Base-by-base conservation (phyloP, 768 basidiomycete genomes). In the Pisolithus tinctorius region DNA sequence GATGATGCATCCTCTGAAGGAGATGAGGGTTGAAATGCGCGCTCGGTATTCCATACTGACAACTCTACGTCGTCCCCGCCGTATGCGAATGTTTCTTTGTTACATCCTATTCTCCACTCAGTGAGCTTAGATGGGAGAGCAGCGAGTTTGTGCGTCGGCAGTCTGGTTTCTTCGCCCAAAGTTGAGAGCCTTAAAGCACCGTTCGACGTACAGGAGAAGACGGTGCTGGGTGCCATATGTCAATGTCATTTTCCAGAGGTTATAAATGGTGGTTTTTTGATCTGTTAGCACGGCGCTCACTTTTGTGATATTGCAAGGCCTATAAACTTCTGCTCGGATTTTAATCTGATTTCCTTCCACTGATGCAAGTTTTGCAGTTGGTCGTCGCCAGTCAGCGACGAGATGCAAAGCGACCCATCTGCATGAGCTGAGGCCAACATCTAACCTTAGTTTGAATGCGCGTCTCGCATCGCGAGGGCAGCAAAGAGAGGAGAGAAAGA, bases 11-110 rank as follows among this genome's bases (percentile, higher is more conserved):
- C 44, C 17, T 59, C 46, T 2, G 60, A 23, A 20, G 58, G 45
- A 3, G 64, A 52, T 8, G 64, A 20, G 25, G 66, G 29, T 44
- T 62, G 54, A 63, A 79, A 73, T 67, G 88, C 62, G 66, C 74
- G 58, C 59, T 90, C 84, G 6, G 78, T 76, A 60, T 86, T 72
- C 91, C 91, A 93, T 3, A 92, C 61, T 1, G 89, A 92, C 2
- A 88, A 64, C 51, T 91, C 87, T 16, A 93, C 88, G 66, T 93
- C 91, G 55, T 92, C 83, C 2, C 91, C 91, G 11, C 85, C 91
- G 55, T 91, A 93, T 2, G 83, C 77, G 69, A 93, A 92, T 0
- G 76, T 76, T 34, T 73, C 63, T 3, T 68, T 69, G 52, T 78
- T 70, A 16, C 69, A 61, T 1, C 82, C 79, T 23, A 88, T 60